Percentiles rank a stretch among this genome's conserved stretches.
Conservation (phyloP, 345 rosid genomes). For the Populus simonii region DNA sequence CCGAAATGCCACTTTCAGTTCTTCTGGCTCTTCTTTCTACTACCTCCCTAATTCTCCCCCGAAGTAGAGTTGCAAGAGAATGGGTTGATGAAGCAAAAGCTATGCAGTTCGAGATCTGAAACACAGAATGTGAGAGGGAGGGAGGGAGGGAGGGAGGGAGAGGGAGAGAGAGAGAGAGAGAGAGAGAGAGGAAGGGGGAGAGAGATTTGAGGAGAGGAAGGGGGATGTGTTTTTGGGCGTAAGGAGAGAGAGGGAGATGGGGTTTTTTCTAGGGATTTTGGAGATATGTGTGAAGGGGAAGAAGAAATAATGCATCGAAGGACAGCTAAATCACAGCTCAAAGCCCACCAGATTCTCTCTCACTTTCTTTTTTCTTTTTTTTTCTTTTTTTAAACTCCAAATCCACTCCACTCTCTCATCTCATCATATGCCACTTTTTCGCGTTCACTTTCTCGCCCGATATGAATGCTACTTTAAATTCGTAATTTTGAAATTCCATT, state of each 20-base stretch:
- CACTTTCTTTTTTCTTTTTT: not conserved
- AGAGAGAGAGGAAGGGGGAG: not conserved
- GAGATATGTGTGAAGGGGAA: slow-evolving; percentile 29
- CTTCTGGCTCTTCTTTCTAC: not conserved
- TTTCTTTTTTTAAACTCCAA: not conserved
- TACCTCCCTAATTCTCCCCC: too few relatives aligned
- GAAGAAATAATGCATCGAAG: slow-evolving; percentile 30
- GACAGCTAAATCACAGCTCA: slow-evolving; percentile 97
- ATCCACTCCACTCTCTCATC: not conserved
- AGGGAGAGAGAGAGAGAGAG: not conserved
- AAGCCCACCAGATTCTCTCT: slow-evolving; percentile 52
- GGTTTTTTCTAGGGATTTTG: slow-evolving; percentile 39
- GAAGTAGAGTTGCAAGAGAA: not conserved
- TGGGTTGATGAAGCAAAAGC: slow-evolving; percentile 1
- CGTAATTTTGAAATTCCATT: slow-evolving; percentile 9
- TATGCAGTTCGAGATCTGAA: slow-evolving; percentile 17
- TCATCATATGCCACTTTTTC: not conserved
- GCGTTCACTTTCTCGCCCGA: not conserved
- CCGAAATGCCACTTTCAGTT: slow-evolving; percentile 21
- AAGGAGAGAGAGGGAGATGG: not conserved
- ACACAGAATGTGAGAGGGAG: not conserved
- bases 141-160: not conserved
- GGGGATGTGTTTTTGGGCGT: not conserved
- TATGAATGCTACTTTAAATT: slow-evolving; percentile 9
- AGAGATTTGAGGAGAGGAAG: slow-evolving; percentile 14